Evolutionary conservation across 305 asterid genomes (phyloP).

Genomic region (Fraxinus sp.): DNA sequence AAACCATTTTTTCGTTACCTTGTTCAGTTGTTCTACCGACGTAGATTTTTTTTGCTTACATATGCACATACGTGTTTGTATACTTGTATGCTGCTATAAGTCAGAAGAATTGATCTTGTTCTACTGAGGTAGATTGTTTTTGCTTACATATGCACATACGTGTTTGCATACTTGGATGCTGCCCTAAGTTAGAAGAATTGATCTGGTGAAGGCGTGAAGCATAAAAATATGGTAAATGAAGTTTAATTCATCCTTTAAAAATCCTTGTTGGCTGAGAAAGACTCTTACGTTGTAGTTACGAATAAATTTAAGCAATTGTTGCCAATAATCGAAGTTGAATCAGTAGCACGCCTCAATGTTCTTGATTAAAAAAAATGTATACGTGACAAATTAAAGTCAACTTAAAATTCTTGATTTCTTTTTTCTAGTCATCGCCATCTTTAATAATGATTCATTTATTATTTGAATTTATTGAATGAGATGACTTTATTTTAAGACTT

Average conservation of each 20-base stretch:
- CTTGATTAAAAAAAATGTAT: background rate
- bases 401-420: background rate
- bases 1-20: background rate
- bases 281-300: background rate
- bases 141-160: background rate
- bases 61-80: background rate
- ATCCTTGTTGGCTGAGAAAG: background rate
- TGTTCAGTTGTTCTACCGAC: no score
- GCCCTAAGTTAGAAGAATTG: background rate
- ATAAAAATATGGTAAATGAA: background rate
- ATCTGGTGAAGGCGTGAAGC: background rate
- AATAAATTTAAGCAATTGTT: background rate
- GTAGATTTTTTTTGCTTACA: background rate
- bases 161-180: background rate
- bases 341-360: background rate
- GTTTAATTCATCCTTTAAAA: background rate
- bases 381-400: background rate
- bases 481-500: background rate
- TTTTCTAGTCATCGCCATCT: background rate
- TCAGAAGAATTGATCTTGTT: background rate
- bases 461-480: background rate
- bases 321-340: background rate
- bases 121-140: no score
- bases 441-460: background rate
- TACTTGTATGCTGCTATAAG: background rate